phyloP scores from a whole-genome alignment of 148 eudicot species.

The Oxyria digyna region DNA sequence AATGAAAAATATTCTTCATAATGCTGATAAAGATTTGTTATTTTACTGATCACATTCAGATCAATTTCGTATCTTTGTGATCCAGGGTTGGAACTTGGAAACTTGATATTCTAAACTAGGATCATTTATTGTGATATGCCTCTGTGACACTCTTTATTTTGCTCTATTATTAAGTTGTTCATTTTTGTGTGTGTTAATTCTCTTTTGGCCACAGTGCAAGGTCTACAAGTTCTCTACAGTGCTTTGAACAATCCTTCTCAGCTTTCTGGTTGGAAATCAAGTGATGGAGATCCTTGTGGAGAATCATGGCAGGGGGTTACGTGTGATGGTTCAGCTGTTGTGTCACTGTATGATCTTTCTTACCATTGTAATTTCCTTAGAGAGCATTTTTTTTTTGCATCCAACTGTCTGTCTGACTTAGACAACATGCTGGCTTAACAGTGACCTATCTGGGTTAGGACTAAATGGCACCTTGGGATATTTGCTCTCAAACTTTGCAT shows the following conservation, averaged over 20 bases:
- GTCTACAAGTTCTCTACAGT: slow-evolving; percentile 69
- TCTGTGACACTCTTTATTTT: not conserved
- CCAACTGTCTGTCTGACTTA: slow-evolving; percentile 4
- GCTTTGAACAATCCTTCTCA: slow-evolving; percentile 74
- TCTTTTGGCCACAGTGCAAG: slow-evolving; percentile 51
- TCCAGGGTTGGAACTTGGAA: not conserved
- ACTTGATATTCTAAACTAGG: not conserved
- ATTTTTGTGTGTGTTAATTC: not conserved
- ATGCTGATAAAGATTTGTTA: not conserved
- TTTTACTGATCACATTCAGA: not conserved
- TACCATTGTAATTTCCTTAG: not conserved
- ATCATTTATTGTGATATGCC: not conserved
- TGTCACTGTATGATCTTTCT: slow-evolving; percentile 48
- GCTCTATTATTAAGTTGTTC: slow-evolving; percentile 4
- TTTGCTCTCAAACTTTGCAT: slow-evolving; percentile 43
- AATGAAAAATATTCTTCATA: not conserved
- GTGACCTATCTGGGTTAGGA: slow-evolving; percentile 71
- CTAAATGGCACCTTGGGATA: slow-evolving; percentile 83
- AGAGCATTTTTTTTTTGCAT: not conserved
- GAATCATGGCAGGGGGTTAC: slow-evolving; percentile 88
- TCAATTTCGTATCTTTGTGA: not conserved
- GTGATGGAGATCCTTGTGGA: slow-evolving; percentile 89
- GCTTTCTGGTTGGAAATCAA: slow-evolving; percentile 68
- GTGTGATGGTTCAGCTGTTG: slow-evolving; percentile 82
- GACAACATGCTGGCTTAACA: slow-evolving; percentile 26